Conservation (phyloP, 2,329 filamentous ascomycete genomes). For the Scopulariopsis brevicaulis region DNA sequence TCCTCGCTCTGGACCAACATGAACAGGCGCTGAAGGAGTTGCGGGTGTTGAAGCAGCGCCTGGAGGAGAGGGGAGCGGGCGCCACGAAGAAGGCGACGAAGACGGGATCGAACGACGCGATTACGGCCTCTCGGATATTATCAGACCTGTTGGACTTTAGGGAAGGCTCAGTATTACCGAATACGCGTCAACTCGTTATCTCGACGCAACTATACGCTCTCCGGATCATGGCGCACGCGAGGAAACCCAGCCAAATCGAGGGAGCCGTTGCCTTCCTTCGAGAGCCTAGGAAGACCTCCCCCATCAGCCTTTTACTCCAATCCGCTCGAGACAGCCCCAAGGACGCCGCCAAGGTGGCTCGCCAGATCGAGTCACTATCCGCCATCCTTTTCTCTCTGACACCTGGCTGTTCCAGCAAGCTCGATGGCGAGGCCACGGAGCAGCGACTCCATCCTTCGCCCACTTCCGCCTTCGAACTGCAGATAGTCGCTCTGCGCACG, state of each 20-base stretch:
- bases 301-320: slow-evolving; percentile 41
- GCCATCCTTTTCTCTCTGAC: slow-evolving; percentile 54
- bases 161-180: slow-evolving; percentile 24
- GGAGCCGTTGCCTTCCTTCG: slow-evolving; percentile 42
- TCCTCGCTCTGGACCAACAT: slow-evolving; percentile 52
- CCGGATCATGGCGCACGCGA: slow-evolving; percentile 47
- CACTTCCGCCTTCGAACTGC: slow-evolving; percentile 46
- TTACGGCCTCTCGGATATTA: slow-evolving; percentile 23
- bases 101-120: slow-evolving; percentile 14
- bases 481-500: slow-evolving; percentile 49
- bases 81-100: slow-evolving; percentile 18
- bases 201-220: slow-evolving; percentile 54
- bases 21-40: slow-evolving; percentile 61
- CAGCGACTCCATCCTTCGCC: slow-evolving; percentile 44
- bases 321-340: slow-evolving; percentile 29
- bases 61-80: slow-evolving; percentile 29
- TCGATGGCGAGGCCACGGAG: slow-evolving; percentile 45
- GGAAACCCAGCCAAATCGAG: slow-evolving; percentile 49
- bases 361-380: slow-evolving; percentile 55
- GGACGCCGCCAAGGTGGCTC: slow-evolving; percentile 44
- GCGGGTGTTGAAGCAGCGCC: slow-evolving; percentile 48
- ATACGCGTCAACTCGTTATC: slow-evolving; percentile 43
- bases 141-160: slow-evolving; percentile 53
- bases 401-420: slow-evolving; percentile 53
- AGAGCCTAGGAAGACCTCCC: slow-evolving; percentile 41